These are phyloP conservation scores for Pterothamnion heteromorphum DNA, from an alignment of 31 red algal species.

Conservation along the genomic window DNA sequence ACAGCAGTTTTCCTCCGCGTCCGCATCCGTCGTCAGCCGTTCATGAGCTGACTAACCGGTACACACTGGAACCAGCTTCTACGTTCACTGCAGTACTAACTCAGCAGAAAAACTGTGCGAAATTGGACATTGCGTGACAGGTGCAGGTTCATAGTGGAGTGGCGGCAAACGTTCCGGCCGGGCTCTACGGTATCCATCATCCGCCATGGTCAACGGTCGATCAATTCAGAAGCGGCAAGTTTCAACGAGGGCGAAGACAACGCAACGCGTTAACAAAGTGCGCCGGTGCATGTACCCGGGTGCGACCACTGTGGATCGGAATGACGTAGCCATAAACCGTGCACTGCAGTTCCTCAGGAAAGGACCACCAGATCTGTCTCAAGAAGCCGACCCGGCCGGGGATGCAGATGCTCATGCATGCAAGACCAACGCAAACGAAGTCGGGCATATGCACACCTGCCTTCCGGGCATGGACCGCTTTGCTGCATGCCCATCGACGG, in stretches of 20 bases:
- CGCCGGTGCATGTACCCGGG: background rate
- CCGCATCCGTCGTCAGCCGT: background rate
- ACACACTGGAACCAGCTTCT: background rate
- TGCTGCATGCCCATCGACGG: background rate
- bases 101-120: background rate
- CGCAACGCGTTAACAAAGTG: background rate
- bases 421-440: background rate
- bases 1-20: background rate
- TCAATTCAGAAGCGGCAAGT: background rate
- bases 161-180: background rate
- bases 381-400: background rate
- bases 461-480: background rate
- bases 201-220: background rate
- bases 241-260: background rate
- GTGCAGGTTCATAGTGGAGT: too few relatives aligned
- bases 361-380: background rate
- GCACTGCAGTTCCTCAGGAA: background rate
- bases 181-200: background rate
- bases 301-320: too few relatives aligned
- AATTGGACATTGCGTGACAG: background rate
- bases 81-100: background rate
- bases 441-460: background rate
- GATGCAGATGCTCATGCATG: background rate
- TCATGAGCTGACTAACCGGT: background rate
- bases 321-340: background rate